phyloP scores from a whole-genome alignment of 2,329 filamentous ascomycete species.

The Periconia sp. region DNA sequence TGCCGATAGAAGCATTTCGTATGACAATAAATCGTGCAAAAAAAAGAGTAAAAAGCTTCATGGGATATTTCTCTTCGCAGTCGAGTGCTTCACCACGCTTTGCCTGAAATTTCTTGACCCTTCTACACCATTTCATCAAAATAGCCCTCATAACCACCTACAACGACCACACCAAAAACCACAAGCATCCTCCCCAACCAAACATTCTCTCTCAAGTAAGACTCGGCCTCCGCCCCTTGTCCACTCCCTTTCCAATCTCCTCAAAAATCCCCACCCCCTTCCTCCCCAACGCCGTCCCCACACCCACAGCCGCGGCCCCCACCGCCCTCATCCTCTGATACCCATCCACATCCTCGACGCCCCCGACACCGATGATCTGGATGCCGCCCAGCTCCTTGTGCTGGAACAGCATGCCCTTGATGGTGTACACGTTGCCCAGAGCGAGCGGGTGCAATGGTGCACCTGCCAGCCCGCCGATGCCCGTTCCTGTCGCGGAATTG shows the following conservation, averaged over 20 bases:
- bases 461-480: constrained; percentile 75
- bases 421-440: constrained; percentile 74
- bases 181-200: too few relatives aligned
- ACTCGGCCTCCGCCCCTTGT: not conserved
- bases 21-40: too few relatives aligned
- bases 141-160: too few relatives aligned
- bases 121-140: too few relatives aligned
- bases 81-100: too few relatives aligned
- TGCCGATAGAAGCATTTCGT: too few relatives aligned
- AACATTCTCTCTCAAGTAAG: too few relatives aligned
- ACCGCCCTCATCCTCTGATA: constrained; percentile 68
- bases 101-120: too few relatives aligned
- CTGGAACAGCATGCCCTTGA: constrained; percentile 65
- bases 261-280: constrained; percentile 68
- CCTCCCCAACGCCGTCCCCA: constrained; percentile 70
- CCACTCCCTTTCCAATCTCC: constrained; percentile 53
- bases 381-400: constrained; percentile 59
- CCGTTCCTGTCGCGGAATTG: constrained; percentile 59
- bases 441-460: constrained; percentile 74
- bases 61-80: too few relatives aligned
- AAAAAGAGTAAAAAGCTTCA: too few relatives aligned
- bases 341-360: constrained; percentile 68
- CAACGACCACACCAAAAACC: too few relatives aligned
- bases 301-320: constrained; percentile 70
- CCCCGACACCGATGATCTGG: constrained; percentile 73